These are phyloP conservation scores for Phytophthora nicotianae DNA, from an alignment of 352 stramenopile genomes.

Conservation along the genomic window DNA sequence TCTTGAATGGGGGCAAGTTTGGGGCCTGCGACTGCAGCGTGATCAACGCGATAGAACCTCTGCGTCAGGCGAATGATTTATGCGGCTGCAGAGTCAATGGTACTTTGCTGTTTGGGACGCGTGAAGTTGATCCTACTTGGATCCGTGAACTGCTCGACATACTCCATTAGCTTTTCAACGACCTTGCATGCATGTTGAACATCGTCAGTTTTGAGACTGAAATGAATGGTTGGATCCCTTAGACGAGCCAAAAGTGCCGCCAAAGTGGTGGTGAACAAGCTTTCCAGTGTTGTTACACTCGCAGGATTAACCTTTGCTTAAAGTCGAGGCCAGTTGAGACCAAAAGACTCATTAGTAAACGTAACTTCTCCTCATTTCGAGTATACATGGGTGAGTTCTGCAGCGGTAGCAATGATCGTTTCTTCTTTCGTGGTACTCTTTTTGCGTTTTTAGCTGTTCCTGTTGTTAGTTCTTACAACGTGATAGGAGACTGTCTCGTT, in stretches of 20 bases:
- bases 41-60: slow-evolving; percentile 31
- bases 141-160: slow-evolving; percentile 9
- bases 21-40: slow-evolving; percentile 5
- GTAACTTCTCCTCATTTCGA: neutral
- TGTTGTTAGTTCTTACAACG: slow-evolving; percentile 12
- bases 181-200: slow-evolving; percentile 14
- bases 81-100: slow-evolving; percentile 2
- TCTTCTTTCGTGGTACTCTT: slow-evolving; percentile 5
- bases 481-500: too few relatives aligned
- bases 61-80: slow-evolving; percentile 37
- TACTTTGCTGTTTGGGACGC: slow-evolving; percentile 1
- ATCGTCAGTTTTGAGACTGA: slow-evolving; percentile 13
- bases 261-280: neutral
- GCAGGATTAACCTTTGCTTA: neutral
- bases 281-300: neutral
- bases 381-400: neutral
- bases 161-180: slow-evolving; percentile 12
- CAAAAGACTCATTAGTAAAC: slow-evolving; percentile 7
- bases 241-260: slow-evolving; percentile 12
- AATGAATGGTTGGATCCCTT: slow-evolving; percentile 16
- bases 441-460: slow-evolving; percentile 38
- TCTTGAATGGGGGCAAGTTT: slow-evolving; percentile 15
- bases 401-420: neutral
- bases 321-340: neutral
- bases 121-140: slow-evolving; percentile 21